phyloP scores from a whole-genome alignment of 495 filamentous ascomycete species.

The Astrocystis sublimbata region DNA sequence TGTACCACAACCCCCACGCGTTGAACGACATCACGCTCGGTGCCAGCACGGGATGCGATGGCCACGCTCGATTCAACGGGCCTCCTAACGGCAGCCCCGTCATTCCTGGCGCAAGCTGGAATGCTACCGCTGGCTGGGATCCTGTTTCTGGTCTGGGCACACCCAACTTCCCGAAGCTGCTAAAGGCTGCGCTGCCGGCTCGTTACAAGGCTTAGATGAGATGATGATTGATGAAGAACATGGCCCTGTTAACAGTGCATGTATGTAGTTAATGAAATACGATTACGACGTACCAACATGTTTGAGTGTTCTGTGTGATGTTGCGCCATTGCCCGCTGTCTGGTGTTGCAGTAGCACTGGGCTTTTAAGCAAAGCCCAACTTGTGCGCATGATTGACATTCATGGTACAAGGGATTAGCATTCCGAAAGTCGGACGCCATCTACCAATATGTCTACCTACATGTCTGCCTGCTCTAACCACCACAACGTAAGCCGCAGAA shows the following conservation, averaged over 20 bases:
- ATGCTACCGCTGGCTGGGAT: constrained; percentile 51
- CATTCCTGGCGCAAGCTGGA: constrained; percentile 31
- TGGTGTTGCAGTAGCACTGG: too few relatives aligned
- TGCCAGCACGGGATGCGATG: constrained; percentile 57
- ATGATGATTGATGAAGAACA: neutral
- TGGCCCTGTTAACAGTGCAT: neutral
- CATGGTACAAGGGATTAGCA: too few relatives aligned
- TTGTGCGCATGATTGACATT: too few relatives aligned
- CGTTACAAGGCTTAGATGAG: neutral
- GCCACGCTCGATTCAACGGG: constrained; percentile 51
- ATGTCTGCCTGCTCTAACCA: too few relatives aligned
- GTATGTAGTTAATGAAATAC: neutral
- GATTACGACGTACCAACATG: neutral
- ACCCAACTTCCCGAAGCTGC: constrained; percentile 54
- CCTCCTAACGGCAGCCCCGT: constrained; percentile 27
- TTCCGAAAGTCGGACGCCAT: too few relatives aligned
- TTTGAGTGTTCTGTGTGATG: neutral
- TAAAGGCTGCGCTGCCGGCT: constrained; percentile 10
- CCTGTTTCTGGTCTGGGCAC: constrained; percentile 60
- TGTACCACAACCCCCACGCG: constrained; percentile 57
- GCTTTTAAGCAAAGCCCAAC: too few relatives aligned
- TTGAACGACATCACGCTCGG: constrained; percentile 61
- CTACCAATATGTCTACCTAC: too few relatives aligned
- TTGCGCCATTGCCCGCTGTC: neutral
- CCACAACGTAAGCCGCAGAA: too few relatives aligned